Conservation (phyloP, 2,329 filamentous ascomycete species). For the Fusarium acutatum region DNA sequence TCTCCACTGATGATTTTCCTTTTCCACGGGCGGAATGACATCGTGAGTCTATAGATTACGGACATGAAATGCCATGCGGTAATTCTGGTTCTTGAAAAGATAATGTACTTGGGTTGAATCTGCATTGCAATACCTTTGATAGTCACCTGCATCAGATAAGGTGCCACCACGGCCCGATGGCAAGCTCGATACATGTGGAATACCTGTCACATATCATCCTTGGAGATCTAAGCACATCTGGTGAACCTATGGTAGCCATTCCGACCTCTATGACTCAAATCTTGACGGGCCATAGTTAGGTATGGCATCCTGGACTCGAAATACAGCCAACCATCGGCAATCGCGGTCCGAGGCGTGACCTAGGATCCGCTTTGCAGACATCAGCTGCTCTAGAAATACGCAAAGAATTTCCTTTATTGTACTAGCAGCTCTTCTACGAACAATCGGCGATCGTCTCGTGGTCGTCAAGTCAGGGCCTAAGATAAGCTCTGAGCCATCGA, state of each 20-base stretch:
- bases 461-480: background rate
- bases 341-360: background rate
- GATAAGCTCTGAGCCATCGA: too few relatives aligned
- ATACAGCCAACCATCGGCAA: background rate
- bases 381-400: too few relatives aligned
- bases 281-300: too few relatives aligned
- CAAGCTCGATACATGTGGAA: background rate
- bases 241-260: rapidly evolving
- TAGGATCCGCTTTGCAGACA: background rate
- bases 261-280: background rate
- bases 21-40: rapidly evolving
- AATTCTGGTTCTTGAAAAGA: background rate
- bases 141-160: background rate
- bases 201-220: background rate
- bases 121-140: background rate
- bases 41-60: background rate
- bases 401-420: background rate
- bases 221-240: background rate
- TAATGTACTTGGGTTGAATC: too few relatives aligned
- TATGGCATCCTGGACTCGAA: background rate
- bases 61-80: background rate
- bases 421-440: background rate
- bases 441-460: background rate
- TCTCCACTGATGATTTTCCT: background rate
- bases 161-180: background rate